phyloP scores from a whole-genome alignment of 495 filamentous ascomycete species.

The Aspergillus biplanus region DNA sequence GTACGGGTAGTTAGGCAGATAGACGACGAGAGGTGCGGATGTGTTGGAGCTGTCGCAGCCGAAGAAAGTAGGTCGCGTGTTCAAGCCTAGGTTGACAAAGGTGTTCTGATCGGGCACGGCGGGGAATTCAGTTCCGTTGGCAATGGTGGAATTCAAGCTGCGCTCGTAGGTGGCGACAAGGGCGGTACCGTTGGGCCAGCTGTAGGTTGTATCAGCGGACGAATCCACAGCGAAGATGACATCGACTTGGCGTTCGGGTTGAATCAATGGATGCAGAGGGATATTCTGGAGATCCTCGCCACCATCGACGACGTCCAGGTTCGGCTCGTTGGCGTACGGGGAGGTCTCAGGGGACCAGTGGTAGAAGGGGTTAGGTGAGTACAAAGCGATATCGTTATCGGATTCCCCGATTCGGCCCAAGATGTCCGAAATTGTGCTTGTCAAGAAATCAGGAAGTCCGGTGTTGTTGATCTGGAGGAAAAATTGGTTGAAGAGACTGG shows the following conservation, averaged over 20 bases:
- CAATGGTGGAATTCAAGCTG: constrained; percentile 58
- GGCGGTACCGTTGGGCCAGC: constrained; percentile 88
- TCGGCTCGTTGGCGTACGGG: constrained; percentile 51
- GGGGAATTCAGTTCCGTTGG: constrained; percentile 85
- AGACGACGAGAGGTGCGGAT: constrained; percentile 75
- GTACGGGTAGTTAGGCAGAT: constrained; percentile 89
- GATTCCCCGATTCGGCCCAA: constrained; percentile 55
- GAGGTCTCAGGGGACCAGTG: constrained; percentile 67
- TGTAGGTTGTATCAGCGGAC: constrained; percentile 73
- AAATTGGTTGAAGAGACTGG: constrained; percentile 83
- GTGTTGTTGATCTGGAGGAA: constrained; percentile 61
- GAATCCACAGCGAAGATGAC: constrained; percentile 92
- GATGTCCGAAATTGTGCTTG: constrained; percentile 56
- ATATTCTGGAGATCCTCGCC: constrained; percentile 88
- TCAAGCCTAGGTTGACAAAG: constrained; percentile 85
- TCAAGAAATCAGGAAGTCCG: constrained; percentile 55
- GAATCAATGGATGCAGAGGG: constrained; percentile 82
- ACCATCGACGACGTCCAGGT: constrained; percentile 83
- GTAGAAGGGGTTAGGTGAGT: constrained; percentile 84
- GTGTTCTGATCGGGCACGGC: constrained; percentile 80
- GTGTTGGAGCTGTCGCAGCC: constrained; percentile 77
- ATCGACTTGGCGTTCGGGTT: constrained; percentile 77
- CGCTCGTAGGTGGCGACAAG: constrained; percentile 85
- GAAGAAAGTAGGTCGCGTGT: constrained; percentile 88
- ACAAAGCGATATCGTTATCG: constrained; percentile 80